Conservation (phyloP, 768 basidiomycete genomes). For the Pulveroboletus ravenelii region DNA sequence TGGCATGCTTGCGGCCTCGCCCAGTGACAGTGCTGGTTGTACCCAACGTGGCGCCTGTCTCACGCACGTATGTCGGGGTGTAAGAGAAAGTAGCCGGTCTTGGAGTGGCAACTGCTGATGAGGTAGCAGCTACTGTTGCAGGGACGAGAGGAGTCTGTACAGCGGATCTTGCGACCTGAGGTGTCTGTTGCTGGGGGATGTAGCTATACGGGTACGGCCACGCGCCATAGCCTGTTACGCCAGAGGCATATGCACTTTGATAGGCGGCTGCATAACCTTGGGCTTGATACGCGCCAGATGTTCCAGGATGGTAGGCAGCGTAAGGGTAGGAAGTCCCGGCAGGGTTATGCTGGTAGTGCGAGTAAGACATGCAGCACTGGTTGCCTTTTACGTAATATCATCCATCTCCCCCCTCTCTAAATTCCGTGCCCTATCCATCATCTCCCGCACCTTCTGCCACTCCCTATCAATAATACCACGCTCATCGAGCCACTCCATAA, state of each 20-base stretch:
- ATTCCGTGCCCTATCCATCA: constrained; percentile 71
- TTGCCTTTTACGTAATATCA: constrained; percentile 4
- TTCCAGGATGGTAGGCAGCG: constrained; percentile 52
- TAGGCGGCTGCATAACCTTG: constrained; percentile 49
- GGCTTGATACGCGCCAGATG: constrained; percentile 41
- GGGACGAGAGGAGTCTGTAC: constrained; percentile 21
- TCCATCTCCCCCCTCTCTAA: constrained; percentile 53
- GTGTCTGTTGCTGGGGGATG: constrained; percentile 37
- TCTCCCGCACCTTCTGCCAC: constrained; percentile 63
- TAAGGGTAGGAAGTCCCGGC: constrained; percentile 62
- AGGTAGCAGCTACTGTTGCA: constrained; percentile 27
- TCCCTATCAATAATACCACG: constrained; percentile 61
- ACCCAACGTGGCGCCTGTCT: constrained; percentile 36
- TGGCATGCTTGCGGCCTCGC: constrained; percentile 61
- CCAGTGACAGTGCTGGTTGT: constrained; percentile 38
- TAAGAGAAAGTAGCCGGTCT: constrained; percentile 53
- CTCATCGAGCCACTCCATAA: constrained; percentile 78
- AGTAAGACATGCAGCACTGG: constrained; percentile 27
- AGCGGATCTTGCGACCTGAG: constrained; percentile 28
- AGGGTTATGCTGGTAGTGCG: constrained; percentile 34
- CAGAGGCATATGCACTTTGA: constrained; percentile 49
- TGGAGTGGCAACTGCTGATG: constrained; percentile 29
- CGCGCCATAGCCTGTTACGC: constrained; percentile 61
- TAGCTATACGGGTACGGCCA: constrained; percentile 73
- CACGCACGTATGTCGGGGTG: constrained; percentile 47